A percentile compares a stretch with the other conserved stretches of the same genome.
Evolutionary conservation across 257 asterid genomes (phyloP).

Genomic region (Petrea volubilis): DNA sequence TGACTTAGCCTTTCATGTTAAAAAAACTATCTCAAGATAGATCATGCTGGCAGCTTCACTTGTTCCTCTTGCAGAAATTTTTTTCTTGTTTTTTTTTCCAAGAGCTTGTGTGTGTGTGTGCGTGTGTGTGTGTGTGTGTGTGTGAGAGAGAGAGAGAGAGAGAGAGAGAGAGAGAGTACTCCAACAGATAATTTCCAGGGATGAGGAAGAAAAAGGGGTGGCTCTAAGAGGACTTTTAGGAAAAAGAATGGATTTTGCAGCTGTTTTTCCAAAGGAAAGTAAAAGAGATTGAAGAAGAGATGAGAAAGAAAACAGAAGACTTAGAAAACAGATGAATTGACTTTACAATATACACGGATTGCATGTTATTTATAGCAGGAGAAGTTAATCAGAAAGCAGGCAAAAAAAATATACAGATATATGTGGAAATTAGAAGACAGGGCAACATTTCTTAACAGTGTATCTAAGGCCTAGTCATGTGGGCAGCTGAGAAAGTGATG

Average conservation of each 20-base stretch:
- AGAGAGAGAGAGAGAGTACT: too few species aligned
- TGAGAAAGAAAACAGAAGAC: not conserved
- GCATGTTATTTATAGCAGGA: slow-evolving; percentile 35
- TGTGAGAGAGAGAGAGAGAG: too few species aligned
- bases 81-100: not conserved
- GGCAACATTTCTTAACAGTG: slow-evolving; percentile 47
- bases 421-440: slow-evolving; percentile 13
- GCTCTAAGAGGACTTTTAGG: not conserved
- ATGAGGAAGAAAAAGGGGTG: not conserved
- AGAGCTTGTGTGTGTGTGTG: too few species aligned
- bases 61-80: slow-evolving; percentile 28
- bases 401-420: not conserved
- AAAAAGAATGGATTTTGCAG: not conserved
- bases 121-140: too few species aligned
- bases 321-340: not conserved
- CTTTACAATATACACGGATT: not conserved
- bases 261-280: not conserved
- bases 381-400: not conserved
- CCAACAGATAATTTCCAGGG: too few species aligned
- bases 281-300: not conserved
- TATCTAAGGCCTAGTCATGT: slow-evolving; percentile 44
- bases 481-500: slow-evolving; percentile 33
- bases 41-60: slow-evolving; percentile 99
- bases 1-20: slow-evolving; percentile 25
- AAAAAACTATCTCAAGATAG: slow-evolving; percentile 50